Evolutionary conservation across 73 alveolate species (phyloP), one percentile per base, ranked within the genome.

Genomic region (Blepharisma japonicum): DNA sequence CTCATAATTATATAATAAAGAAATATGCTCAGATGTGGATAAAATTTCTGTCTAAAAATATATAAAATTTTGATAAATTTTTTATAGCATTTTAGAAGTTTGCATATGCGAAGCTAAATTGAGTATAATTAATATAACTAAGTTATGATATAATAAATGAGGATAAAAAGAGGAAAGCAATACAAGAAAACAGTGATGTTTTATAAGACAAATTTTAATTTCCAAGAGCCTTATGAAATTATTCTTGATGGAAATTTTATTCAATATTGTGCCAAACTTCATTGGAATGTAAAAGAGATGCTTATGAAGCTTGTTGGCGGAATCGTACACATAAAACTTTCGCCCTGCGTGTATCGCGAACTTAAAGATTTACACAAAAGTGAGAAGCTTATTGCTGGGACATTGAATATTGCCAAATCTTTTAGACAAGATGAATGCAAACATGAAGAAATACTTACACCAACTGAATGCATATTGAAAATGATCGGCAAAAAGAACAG

Each of bases 191-290:
- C 14, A n/a, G 74, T 61, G 49, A 61, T 14, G 74, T 61, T 61
- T 25, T 25, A 18, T 39, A 61, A 39, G 23, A 61, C 74, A 9
- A 61, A 61, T 11, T 61, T 61, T 25, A 39, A 39, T 14, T 61
- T 61, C 74, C 74, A 61, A 61, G 74, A 61, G 46, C 74, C 74
- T 14, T 61, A 14, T 39, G 47, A 61, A 61, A 39, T 61, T 25
- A 14, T 61, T 39, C n/a, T 61, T 14, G 74, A 61, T 25, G 74
- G 74, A 61, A 61, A 61, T 39, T 61, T 61, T 61, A 14, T 61
- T 18, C 49, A 61, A 61, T 14, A 14, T 39, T 61, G 74, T 25
- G 46, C 49, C 47, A 61, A 61, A 5, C 47, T 61, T 8, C n/a
- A 25, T 61, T 61, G 14, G 2, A 39, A 61, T 9, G 74, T 61